Base-by-base conservation (phyloP, 129 eudicot genomes). In the Centella asiatica region DNA sequence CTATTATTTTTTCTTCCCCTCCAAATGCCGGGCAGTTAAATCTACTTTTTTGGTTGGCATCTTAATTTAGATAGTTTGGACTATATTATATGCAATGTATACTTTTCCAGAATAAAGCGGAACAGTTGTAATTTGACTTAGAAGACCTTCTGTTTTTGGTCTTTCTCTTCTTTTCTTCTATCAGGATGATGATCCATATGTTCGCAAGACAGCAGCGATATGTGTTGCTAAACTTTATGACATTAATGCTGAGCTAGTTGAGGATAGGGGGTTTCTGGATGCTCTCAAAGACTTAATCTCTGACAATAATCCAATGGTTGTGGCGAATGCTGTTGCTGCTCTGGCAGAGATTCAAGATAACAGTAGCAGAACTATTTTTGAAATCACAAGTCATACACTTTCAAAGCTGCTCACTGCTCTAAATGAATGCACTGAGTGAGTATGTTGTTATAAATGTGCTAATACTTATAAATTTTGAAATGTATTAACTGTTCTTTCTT, bases 141-240 rank as follows among this genome's bases (percentile, higher is more conserved):
- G n/a, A n/a, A n/a, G n/a, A n/a, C n/a, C 28, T 46, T 47, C 11
- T 62, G 6, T 61, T 37, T 60, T 59, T n/a, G 36, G 2, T 29
- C 28, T 12, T 70, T 45, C 13, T n/a, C 46, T 65, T 15, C 48
- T 63, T 23, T 5, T 44, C 45, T 52, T 5, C 49, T 66, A 57
- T 69, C 82, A 93, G 99, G 99, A 93, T 77, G 99, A 93, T 70
- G 99, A 93, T 78, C 96, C 96, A 40, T 93, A 93, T 87, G 99
- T 93, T 74, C 86, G 99, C 68, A 93, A 93, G 80, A 93, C 99
- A 50, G 96, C 99, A 42, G 99, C 99, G 52, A 88, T 93, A 40
- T 93, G 99, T 68, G 99, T 93, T 68, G 99, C 96, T 72, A 93
- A 93, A 77, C 95, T 93, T 27, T 93, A 75, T 73, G 99, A 93